Base-by-base conservation (phyloP, 805 yeast genomes). In the Metschnikowia matae region DNA sequence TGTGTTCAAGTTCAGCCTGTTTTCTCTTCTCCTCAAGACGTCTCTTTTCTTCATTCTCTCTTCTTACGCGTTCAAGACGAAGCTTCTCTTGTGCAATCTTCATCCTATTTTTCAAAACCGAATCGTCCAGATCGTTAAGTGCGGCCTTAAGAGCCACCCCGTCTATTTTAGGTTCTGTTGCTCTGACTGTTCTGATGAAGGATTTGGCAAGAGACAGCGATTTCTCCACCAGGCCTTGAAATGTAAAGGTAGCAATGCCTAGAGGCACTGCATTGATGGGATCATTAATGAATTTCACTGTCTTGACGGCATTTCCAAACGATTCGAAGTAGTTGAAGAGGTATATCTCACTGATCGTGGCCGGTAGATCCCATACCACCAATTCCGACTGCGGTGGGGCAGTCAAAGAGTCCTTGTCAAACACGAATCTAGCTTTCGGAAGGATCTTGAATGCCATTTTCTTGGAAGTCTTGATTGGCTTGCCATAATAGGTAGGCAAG, bases 251-350 rank as follows among this genome's bases (percentile, higher is more conserved):
- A 46, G 85, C 85, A 20, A 89, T 71, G 8, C 96, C 94, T 38
- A 90, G 65, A 0, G 96, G 91, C 17, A 84, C 85, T 2, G 90
- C 96, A 40, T 87, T 83, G 20, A 74, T 72, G 0, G 92, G 88
- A 61, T 90, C 94, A 49, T 77, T 80, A 8, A 84, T 71, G 52
- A 82, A 73, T 51, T 80, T 79, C 44, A 85, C 68, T 37, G 80
- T 82, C 26, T 77, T 73, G 3, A 90, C 74, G 4, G 72, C 60
- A 31, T 76, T 77, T 3, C 96, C 96, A 66, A 73, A 85, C 21
- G 77, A 67, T 39, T 75, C 75, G 54, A 87, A 79, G 54, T 79
- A 82, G 53, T 84, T 81, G 15, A 62, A 55, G 29, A 73, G 60
- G 53, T 73, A 73, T 4, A 65, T 48, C 44, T 81, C 79, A 40